A percentile compares a stretch with the other conserved stretches of the same genome.
Evolutionary conservation across 2,329 filamentous ascomycete species (phyloP).

Genomic region (Fusarium sp.): DNA sequence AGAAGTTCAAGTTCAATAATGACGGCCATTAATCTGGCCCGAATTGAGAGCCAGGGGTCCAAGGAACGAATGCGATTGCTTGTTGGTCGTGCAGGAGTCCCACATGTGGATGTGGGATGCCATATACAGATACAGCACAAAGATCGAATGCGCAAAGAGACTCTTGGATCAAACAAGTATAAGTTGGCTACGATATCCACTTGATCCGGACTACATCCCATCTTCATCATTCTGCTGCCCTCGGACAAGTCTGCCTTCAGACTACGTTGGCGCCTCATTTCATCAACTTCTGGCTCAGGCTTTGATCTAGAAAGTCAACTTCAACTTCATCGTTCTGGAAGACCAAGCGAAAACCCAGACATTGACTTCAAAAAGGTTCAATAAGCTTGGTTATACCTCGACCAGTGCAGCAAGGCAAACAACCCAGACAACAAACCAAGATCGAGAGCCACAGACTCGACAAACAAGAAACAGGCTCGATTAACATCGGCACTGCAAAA

Average conservation of each 20-base stretch:
- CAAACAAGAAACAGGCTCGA: background rate
- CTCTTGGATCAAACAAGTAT: slow-evolving; percentile 48
- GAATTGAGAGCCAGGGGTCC: slow-evolving; percentile 22
- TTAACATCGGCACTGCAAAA: background rate
- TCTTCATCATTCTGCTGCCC: slow-evolving; percentile 8
- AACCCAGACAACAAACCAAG: background rate
- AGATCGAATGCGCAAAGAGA: slow-evolving; percentile 23
- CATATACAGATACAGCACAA: slow-evolving; percentile 44
- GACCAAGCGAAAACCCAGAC: background rate
- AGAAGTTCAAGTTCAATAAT: slow-evolving; percentile 43
- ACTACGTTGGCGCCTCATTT: background rate
- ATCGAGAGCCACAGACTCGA: background rate
- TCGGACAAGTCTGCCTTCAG: background rate
- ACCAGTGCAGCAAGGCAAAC: background rate
- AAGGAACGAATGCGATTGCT: slow-evolving; percentile 41
- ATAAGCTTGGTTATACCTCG: background rate
- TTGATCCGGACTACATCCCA: slow-evolving; percentile 27
- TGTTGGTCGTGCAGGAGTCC: slow-evolving; percentile 47
- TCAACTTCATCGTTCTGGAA: background rate
- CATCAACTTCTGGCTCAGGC: background rate
- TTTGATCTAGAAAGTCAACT: background rate
- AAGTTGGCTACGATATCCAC: slow-evolving; percentile 53
- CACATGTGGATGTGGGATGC: slow-evolving; percentile 45
- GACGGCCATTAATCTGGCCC: slow-evolving; percentile 29
- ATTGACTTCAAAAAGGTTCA: background rate